Percentiles rank a stretch among this genome's conserved stretches.
phyloP scores from a whole-genome alignment of 805 yeast genomes.

The Ogataea dorogensis region DNA sequence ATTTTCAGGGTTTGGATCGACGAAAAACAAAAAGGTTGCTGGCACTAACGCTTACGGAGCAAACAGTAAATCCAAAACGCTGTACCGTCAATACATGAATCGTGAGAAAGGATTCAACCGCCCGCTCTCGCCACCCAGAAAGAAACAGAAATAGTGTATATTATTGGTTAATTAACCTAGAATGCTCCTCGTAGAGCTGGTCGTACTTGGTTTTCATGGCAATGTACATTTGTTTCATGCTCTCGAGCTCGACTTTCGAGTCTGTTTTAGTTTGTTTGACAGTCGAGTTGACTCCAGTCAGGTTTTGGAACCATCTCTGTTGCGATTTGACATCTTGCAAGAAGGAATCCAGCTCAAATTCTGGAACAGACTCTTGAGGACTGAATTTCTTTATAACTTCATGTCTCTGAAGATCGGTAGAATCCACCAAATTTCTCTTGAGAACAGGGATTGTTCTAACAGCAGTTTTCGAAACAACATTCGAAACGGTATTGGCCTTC shows the following conservation, averaged over 20 bases:
- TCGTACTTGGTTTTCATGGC: conserved; percentile 61
- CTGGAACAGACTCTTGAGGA: conserved; percentile 18
- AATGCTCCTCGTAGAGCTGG: conserved; percentile 51
- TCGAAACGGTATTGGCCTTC: conserved; percentile 16
- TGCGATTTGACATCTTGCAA: conserved; percentile 47
- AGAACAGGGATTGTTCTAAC: conserved; percentile 56
- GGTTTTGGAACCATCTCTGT: conserved; percentile 50
- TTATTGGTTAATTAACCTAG: conserved; percentile 32
- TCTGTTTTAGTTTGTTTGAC: conserved; percentile 23
- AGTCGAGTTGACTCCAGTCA: conserved; percentile 40
- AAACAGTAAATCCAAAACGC: conserved; percentile 37
- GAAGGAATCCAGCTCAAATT: conserved; percentile 48
- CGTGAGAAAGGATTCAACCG: conserved; percentile 55
- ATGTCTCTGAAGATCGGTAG: conserved; percentile 41
- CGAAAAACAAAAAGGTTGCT: conserved; percentile 55
- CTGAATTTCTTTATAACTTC: conserved; percentile 40
- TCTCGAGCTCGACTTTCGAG: conserved; percentile 45
- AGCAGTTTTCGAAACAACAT: conserved; percentile 33
- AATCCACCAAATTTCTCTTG: conserved; percentile 55
- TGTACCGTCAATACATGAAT: conserved; percentile 61
- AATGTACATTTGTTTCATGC: conserved; percentile 56
- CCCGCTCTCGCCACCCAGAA: conserved; percentile 48
- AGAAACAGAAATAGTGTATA: conserved; percentile 12
- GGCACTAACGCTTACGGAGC: conserved; percentile 47
- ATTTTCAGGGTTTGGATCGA: conserved; percentile 50